phyloP scores from a whole-genome alignment of 495 filamentous ascomycete species.

The Penicillium malachiteum region DNA sequence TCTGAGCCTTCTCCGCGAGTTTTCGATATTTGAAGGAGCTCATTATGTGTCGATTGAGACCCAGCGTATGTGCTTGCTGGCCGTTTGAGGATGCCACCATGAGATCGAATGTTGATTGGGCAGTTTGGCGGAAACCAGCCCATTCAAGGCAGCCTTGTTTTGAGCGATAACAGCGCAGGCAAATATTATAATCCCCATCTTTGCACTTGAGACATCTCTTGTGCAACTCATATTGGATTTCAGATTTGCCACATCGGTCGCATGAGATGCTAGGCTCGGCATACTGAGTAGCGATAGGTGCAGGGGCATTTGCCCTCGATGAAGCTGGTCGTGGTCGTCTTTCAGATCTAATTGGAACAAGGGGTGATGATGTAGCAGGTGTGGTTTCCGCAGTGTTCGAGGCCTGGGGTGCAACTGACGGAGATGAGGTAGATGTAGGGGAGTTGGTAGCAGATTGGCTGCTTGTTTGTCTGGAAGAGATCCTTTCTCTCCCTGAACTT shows the following conservation, averaged over 20 bases:
- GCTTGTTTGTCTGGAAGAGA: slow-evolving; percentile 17
- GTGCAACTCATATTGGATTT: slow-evolving; percentile 80
- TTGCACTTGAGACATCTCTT: slow-evolving; percentile 71
- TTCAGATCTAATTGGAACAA: slow-evolving; percentile 25
- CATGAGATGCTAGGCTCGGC: slow-evolving; percentile 72
- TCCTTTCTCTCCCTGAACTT: slow-evolving; percentile 29
- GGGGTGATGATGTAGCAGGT: slow-evolving; percentile 14
- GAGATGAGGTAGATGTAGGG: slow-evolving; percentile 12
- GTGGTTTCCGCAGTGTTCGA: slow-evolving; percentile 12
- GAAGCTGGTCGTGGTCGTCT: slow-evolving; percentile 34
- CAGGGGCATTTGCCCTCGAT: slow-evolving; percentile 31
- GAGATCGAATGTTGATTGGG: slow-evolving; percentile 55
- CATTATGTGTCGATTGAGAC: slow-evolving; percentile 64
- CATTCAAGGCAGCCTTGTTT: slow-evolving; percentile 75
- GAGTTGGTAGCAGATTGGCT: slow-evolving; percentile 24
- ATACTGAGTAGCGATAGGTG: slow-evolving; percentile 48
- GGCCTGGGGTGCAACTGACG: slow-evolving; percentile 1
- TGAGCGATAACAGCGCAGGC: slow-evolving; percentile 70
- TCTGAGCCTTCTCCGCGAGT: slow-evolving; percentile 41
- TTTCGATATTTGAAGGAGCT: slow-evolving; percentile 62
- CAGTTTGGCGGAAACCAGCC: slow-evolving; percentile 71
- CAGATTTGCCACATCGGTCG: slow-evolving; percentile 58
- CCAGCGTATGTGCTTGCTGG: slow-evolving; percentile 34
- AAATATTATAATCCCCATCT: slow-evolving; percentile 71
- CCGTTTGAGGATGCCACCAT: slow-evolving; percentile 41